phyloP scores from a whole-genome alignment of 208 protist genomes.

The Trypanosomatidae sp. region DNA sequence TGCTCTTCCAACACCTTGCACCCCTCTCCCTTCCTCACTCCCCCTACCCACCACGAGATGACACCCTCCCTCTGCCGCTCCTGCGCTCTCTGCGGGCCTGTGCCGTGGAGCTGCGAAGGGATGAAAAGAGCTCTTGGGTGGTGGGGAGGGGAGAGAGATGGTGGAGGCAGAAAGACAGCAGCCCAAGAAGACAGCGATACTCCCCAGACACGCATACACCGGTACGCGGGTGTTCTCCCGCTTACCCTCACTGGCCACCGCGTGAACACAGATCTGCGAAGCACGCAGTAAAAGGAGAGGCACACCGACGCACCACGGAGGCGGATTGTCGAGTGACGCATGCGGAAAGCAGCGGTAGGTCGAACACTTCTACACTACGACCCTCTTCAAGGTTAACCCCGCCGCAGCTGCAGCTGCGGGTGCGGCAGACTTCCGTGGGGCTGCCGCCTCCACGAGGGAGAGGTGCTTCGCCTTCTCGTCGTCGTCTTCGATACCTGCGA shows the following conservation, averaged over 20 bases:
- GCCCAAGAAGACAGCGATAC: neutral
- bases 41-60: neutral
- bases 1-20: too few species aligned
- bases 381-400: neutral
- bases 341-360: neutral
- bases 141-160: neutral
- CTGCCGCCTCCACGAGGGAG: neutral
- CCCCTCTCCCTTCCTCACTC: neutral
- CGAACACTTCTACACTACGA: neutral
- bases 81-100: neutral
- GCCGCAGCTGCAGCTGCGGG: neutral
- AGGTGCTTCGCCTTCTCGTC: neutral
- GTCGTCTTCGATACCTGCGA: conserved; percentile 22
- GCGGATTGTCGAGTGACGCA: too few species aligned
- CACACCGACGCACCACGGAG: too few species aligned
- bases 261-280: too few species aligned
- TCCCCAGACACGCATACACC: neutral
- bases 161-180: neutral
- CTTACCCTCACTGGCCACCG: too few species aligned
- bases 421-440: neutral
- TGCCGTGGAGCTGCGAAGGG: neutral
- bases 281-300: too few species aligned
- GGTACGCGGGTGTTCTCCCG: too few species aligned
- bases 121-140: neutral
- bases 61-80: neutral